Percentiles rank a stretch among this genome's conserved stretches.
Evolutionary conservation across 1,139 yeast species (phyloP).

Genomic region (Geotrichum citri-aurantii): DNA sequence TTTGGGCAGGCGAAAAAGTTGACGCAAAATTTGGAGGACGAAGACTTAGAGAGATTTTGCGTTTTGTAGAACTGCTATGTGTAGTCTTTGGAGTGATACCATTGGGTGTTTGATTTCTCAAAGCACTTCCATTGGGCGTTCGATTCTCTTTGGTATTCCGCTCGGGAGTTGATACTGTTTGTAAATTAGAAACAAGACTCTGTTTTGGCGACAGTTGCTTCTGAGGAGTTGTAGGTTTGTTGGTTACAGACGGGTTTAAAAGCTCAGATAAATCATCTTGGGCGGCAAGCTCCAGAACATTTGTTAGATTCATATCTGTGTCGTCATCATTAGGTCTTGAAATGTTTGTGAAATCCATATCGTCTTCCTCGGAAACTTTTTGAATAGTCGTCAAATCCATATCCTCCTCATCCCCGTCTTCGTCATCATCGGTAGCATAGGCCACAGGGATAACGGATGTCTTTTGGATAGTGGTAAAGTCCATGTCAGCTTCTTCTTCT

Average conservation of each 20-base stretch:
- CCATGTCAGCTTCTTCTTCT: conserved; percentile 18
- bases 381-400: not conserved
- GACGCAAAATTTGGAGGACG: not conserved
- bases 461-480: conserved; percentile 17
- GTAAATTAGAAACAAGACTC: not conserved
- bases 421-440: not conserved
- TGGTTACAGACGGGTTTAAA: not conserved
- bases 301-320: conserved; percentile 12
- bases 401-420: not conserved
- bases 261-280: not conserved
- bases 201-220: not conserved
- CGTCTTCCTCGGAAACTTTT: not conserved
- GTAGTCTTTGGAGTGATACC: not conserved
- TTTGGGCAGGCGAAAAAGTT: not conserved
- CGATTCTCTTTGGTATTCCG: not conserved
- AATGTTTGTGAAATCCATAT: conserved; percentile 5
- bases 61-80: not conserved
- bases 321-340: not conserved
- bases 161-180: not conserved
- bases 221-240: not conserved
- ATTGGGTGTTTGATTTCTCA: not conserved
- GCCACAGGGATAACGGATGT: not conserved
- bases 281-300: not conserved
- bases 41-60: not conserved
- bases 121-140: not conserved